Evolutionary conservation across 2,329 filamentous ascomycete genomes (phyloP), one percentile per base, ranked within the genome.

Genomic region (Aspergillus alliaceus): DNA sequence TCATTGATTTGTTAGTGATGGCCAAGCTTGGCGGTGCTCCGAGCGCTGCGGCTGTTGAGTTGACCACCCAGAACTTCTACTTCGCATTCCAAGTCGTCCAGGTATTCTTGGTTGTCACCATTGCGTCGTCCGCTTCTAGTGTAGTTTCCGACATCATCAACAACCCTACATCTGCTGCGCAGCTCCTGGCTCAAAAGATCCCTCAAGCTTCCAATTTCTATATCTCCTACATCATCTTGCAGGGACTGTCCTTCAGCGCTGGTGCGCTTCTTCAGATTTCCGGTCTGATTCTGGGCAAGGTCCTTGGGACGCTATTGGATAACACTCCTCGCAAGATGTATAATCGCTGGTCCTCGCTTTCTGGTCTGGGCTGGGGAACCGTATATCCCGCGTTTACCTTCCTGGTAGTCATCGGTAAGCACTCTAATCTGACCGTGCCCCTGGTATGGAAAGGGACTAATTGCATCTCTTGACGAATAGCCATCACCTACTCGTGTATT

Each of bases 151-250:
- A 85, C 20, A 87, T 96, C 48, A 78, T 86, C 14, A 37, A 86
- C 0, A 66, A 91, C 4, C 91, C 92, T 0, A 72, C 78, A 2
- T 76, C 76, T 0, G 84, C 86, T 6, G 85, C 91, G 0, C 76
- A 72, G 0, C 75, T 96, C 37, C 81, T 96, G 4, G 88, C 92
- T 0, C 69, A 80, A 15, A 89, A 90, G 57, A 80, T 99, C 6
- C 95, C 95, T 18, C 87, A 85, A 55, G 87, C 91, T 0, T 93
- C 92, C 59, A 98, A 96, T 76, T 96, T 98, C 71, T 99, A 97
- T 75, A 88, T 98, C 20, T 91, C 89, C 0, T 99, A 98, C 77
- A 96, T 99, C 64, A 86, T 98, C 31, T 85, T 99, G 2, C 95
- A 98, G 74, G 96, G 93, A 32, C 75, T 98, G 57, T 88, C 88